Evolutionary conservation across 2,329 filamentous ascomycete species (phyloP), one percentile per base, ranked within the genome.

Genomic region (Aspergillus neoniger): DNA sequence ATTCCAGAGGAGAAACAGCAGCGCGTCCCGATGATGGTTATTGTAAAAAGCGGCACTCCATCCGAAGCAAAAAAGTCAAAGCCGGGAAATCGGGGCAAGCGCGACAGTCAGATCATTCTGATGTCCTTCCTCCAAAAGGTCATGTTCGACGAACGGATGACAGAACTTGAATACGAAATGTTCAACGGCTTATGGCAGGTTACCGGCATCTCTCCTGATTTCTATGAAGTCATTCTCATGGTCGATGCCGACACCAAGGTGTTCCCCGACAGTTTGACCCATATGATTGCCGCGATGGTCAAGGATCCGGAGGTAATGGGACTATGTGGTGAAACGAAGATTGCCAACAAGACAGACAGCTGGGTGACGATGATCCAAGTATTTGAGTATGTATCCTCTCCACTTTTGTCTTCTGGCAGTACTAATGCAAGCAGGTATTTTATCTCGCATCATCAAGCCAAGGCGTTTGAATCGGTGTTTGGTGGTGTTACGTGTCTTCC

Each of bases 81-180:
- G 79, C 92, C 96, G 12, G 95, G 95, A 70, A 99, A 99, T 79
- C 88, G 95, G 79, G 96, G 95, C 78, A 99, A 99, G 84, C 91
- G 95, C 75, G 95, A 99, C 83, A 96, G 92, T 81, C 95, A 99
- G 77, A 97, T 99, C 72, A 95, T 99, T 69, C 85, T 99, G 67
- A 99, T 99, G 95, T 97, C 93, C 5, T 99, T 99, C 84, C 81
- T 99, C 68, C 95, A 99, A 75, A 99, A 99, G 81, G 95, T 99
- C 73, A 99, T 99, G 95, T 99, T 99, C 71, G 95, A 99, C 75
- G 96, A 99, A 80, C 91, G 95, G 63, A 99, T 99, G 95, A 99
- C 96, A 17, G 94, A 99, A 77, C 88, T 99, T 55, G 95, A 99
- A 77, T 99, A 92, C 73, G 95, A 99, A 75, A 98, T 99, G 91